Conservation (phyloP, 805 yeast genomes). For the Suhomyces sp. region DNA sequence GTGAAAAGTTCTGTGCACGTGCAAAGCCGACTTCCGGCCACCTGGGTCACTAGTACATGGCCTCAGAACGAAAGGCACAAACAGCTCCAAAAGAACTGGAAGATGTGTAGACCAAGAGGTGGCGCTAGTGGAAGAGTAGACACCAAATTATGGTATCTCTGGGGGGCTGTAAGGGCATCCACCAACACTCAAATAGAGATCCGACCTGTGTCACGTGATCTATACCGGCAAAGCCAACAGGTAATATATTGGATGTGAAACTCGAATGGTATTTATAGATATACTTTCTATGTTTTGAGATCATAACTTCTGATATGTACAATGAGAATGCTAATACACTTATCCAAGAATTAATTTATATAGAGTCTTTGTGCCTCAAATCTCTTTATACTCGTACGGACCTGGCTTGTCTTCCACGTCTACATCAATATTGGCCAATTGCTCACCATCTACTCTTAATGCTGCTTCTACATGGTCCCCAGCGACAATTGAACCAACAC, state of each 20-base stretch:
- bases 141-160: not conserved
- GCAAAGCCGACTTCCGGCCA: not conserved
- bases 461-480: constrained; percentile 77
- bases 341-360: too few species aligned
- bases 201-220: not conserved
- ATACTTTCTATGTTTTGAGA: too few species aligned
- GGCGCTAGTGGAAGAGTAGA: not conserved
- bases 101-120: not conserved
- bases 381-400: constrained; percentile 39
- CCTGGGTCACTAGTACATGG: not conserved
- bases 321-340: too few species aligned
- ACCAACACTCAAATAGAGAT: not conserved
- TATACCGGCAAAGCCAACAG: too few species aligned
- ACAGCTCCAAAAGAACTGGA: not conserved
- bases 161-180: not conserved
- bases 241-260: too few species aligned
- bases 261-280: too few species aligned
- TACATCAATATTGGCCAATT: constrained; percentile 52
- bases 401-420: constrained; percentile 53
- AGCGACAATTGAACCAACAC: constrained; percentile 80
- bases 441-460: constrained; percentile 53
- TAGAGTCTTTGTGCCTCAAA: too few species aligned
- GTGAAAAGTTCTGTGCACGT: not conserved
- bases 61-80: not conserved
- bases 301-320: too few species aligned